These are phyloP conservation scores for Solanum corneliomulleri DNA, from an alignment of 257 asterid genomes.

Conservation along the genomic window DNA sequence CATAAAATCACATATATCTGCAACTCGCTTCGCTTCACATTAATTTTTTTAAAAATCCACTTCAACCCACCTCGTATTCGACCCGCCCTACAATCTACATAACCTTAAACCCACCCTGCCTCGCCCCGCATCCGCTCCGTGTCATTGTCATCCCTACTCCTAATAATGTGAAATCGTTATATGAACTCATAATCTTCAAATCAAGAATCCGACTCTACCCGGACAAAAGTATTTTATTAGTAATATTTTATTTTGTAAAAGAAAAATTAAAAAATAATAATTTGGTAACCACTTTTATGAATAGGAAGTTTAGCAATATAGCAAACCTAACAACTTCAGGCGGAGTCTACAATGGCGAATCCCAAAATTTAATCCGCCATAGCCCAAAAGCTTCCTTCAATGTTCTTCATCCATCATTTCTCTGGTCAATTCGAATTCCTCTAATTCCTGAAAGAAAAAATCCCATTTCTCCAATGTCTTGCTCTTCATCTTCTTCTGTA, in stretches of 20 bases:
- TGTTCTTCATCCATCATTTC: background rate
- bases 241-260: background rate
- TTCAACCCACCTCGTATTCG: no score
- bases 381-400: background rate
- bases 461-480: background rate
- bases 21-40: no score
- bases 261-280: no score
- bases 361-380: background rate
- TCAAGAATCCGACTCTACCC: background rate
- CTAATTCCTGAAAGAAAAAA: background rate
- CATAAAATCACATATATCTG: no score
- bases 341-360: background rate
- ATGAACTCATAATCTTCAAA: background rate
- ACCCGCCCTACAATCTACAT: no score
- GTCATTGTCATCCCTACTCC: no score
- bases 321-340: background rate
- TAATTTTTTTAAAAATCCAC: accelerated
- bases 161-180: background rate
- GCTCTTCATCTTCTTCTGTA: background rate
- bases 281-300: background rate
- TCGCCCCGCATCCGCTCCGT: no score
- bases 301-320: background rate
- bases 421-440: background rate
- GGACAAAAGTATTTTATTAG: no score
- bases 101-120: no score